A percentile compares a stretch with the other conserved stretches of the same genome.
Evolutionary conservation across 148 eudicot genomes (phyloP).

Genomic region (Fallopia convolvulus): DNA sequence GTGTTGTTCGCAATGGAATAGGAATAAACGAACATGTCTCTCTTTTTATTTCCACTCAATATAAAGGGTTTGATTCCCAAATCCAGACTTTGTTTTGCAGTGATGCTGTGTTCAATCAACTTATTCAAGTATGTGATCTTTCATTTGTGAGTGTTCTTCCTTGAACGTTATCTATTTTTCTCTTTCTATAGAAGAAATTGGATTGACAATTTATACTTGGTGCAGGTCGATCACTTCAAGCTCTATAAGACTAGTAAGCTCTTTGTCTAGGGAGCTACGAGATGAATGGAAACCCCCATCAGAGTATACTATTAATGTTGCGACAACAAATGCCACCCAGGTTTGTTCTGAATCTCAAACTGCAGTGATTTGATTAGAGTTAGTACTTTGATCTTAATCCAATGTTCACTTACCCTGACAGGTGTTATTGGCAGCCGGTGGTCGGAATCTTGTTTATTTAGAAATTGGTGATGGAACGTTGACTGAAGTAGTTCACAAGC

Average conservation of each 20-base stretch:
- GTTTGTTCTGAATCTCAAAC: too few species aligned
- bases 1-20: slow-evolving; percentile 86
- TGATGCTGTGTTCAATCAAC: slow-evolving; percentile 84
- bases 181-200: background rate
- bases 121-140: slow-evolving; percentile 62
- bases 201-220: background rate
- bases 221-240: slow-evolving; percentile 69
- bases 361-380: too few species aligned
- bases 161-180: background rate
- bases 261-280: slow-evolving; percentile 60
- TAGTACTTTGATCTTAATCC: too few species aligned
- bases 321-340: slow-evolving; percentile 67
- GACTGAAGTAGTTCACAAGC: too few species aligned
- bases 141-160: background rate
- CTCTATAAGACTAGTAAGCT: slow-evolving; percentile 83
- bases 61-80: slow-evolving; percentile 78
- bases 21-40: slow-evolving; percentile 88
- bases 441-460: too few species aligned
- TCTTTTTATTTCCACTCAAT: background rate
- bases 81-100: slow-evolving; percentile 90
- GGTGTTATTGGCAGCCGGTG: too few species aligned
- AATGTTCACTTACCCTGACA: too few species aligned
- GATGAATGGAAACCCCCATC: slow-evolving; percentile 90
- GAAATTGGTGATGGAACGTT: too few species aligned
- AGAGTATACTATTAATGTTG: slow-evolving; percentile 80